Base-by-base conservation (phyloP, 352 stramenopile genomes). In the Pythium coloratum region DNA sequence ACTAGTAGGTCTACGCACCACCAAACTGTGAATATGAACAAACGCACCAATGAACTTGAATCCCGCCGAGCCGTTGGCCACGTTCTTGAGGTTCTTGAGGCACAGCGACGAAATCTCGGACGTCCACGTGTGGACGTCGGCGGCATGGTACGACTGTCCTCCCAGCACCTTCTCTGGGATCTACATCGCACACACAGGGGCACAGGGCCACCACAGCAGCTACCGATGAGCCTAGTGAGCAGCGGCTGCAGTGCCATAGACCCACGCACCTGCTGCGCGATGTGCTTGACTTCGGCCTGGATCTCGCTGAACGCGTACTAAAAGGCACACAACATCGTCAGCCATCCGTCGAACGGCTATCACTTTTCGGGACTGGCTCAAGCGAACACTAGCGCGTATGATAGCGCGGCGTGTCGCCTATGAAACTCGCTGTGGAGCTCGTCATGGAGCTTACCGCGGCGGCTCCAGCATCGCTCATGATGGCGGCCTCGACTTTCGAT, bases 31-130 rank as follows among this genome's bases (percentile, higher is more conserved):
- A 66, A 69, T 62, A 51, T 36, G 13, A 46, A 49, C 33, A 63
- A 32, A 64, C 64, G 47, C 57, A 95, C 86, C 86, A 24, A 96
- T 91, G 70, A 93, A 95, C 67, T 96, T 96, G 81, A 96, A 96
- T 54, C 88, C 88, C 13, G 87, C 88, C 2, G 86, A 90, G 60
- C 88, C 86, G 57, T 92, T 91, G 33, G 86, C 86, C 49, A 96
- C 84, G 57, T 75, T 71, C 69, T 95, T 94, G 67, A 96, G 85
- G 60, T 86, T 76, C 67, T 96, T 94, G 20, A 96, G 71, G 58
- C 85, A 95, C 60, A 82, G 75, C 33, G 80, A 77, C 62, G 88
- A 91, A 64, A 95, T 92, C 55, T 92, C 82, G 3, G 72, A 72
- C 33, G 85, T 89, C 88, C 88, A 96, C 54, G 78, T 70, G 58